phyloP scores from a whole-genome alignment of 441 rosid genomes.

The Dalechampia spathulata region DNA sequence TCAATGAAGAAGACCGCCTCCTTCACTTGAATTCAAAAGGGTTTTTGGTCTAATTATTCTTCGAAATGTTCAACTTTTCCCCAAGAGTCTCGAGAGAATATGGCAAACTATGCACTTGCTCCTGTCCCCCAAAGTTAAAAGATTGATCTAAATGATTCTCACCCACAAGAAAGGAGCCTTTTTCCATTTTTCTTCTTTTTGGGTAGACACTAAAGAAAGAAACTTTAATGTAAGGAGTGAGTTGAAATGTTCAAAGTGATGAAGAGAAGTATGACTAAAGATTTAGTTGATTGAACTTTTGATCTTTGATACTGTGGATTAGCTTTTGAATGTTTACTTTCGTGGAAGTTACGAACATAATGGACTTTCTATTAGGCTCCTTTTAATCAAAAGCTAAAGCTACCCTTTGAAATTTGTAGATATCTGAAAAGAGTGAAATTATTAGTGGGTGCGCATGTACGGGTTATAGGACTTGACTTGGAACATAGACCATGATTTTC shows the following conservation, averaged over 20 bases:
- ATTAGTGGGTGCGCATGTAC: neutral
- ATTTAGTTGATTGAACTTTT: conserved; percentile 1
- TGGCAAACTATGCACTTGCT: conserved; percentile 10
- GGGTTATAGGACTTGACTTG: neutral
- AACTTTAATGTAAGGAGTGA: neutral
- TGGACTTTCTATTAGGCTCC: neutral
- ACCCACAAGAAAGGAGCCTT: neutral
- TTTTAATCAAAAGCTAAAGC: conserved; percentile 12
- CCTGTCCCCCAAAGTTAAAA: neutral
- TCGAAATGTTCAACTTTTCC: neutral
- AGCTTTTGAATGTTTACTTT: conserved; percentile 19
- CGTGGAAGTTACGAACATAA: conserved; percentile 4
- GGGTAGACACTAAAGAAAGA: neutral
- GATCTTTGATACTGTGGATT: neutral
- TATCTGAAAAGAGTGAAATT: neutral
- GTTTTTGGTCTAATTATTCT: conserved; percentile 12
- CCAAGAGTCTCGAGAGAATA: neutral
- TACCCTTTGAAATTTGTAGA: neutral
- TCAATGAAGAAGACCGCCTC: conserved; percentile 10
- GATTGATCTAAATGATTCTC: conserved; percentile 6
- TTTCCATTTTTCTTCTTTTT: neutral
- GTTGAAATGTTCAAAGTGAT: neutral
- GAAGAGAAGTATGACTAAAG: neutral
- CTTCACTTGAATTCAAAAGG: conserved; percentile 24
- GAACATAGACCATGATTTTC: too few relatives aligned